These are phyloP conservation scores for Cyclocybe aegerita DNA, from an alignment of 768 basidiomycete species.

Conservation along the genomic window DNA sequence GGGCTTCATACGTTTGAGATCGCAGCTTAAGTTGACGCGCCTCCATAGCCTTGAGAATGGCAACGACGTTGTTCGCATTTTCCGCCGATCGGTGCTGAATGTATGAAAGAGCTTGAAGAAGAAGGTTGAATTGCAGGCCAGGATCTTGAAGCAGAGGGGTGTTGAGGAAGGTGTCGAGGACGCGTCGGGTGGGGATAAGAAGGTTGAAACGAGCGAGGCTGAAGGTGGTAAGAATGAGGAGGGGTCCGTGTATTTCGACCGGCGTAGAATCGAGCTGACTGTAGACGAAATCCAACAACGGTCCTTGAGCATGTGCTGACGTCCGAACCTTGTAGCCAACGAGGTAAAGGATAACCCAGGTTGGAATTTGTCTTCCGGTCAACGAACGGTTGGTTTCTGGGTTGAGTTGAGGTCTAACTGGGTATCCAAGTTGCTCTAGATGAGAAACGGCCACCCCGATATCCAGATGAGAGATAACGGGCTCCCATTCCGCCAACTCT, in stretches of 20 bases:
- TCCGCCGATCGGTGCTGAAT: constrained; percentile 39
- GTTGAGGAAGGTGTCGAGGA: constrained; percentile 42
- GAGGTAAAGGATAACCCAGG: constrained; percentile 58
- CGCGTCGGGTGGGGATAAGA: constrained; percentile 40
- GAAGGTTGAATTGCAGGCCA: constrained; percentile 45
- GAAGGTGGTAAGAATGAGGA: constrained; percentile 46
- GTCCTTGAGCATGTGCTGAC: constrained; percentile 40
- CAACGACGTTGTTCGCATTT: constrained; percentile 36
- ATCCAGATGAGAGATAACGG: constrained; percentile 30
- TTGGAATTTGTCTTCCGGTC: constrained; percentile 27
- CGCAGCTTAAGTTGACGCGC: constrained; percentile 39
- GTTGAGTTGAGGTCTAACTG: not conserved
- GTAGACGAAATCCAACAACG: constrained; percentile 42
- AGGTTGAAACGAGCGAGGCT: constrained; percentile 52
- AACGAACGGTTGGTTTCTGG: not conserved
- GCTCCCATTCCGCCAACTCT: constrained; percentile 41
- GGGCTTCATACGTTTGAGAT: constrained; percentile 38
- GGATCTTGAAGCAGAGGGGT: constrained; percentile 15
- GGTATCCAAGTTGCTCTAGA: constrained; percentile 13
- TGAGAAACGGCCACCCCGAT: constrained; percentile 28
- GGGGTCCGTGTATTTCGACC: constrained; percentile 33
- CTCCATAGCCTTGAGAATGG: constrained; percentile 48
- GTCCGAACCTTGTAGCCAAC: constrained; percentile 46
- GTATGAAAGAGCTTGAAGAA: constrained; percentile 49
- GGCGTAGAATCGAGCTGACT: constrained; percentile 33